A percentile compares a stretch with the other conserved stretches of the same genome.
phyloP scores from a whole-genome alignment of 116 monocot genomes.

The Dioscorea cayenensis region DNA sequence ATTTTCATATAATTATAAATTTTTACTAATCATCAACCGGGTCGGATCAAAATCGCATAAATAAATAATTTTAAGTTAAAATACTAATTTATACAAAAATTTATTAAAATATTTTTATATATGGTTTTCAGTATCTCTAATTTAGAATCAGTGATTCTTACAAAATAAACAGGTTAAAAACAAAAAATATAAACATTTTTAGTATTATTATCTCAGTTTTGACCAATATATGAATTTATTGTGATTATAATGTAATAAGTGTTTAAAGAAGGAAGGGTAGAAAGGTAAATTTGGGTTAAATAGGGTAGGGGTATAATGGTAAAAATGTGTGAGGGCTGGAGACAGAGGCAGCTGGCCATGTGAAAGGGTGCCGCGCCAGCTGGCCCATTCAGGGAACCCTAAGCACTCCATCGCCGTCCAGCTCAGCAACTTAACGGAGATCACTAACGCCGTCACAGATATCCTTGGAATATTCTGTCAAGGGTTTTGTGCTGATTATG shows the following conservation, averaged over 20 bases:
- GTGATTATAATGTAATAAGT: too few relatives aligned
- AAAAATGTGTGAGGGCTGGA: background rate
- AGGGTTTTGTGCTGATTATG: background rate
- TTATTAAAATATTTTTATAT: too few relatives aligned
- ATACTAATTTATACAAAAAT: too few relatives aligned
- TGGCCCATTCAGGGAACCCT: conserved; percentile 62
- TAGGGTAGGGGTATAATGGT: conserved; percentile 4
- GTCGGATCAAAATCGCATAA: too few relatives aligned
- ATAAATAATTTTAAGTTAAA: too few relatives aligned
- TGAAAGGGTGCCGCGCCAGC: conserved; percentile 43
- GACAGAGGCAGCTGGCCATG: conserved; percentile 59
- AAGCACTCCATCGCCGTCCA: conserved; percentile 22
- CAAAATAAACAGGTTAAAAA: too few relatives aligned
- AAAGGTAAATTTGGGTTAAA: background rate
- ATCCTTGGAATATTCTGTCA: background rate
- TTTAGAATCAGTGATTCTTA: too few relatives aligned
- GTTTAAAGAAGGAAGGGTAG: background rate
- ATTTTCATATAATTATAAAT: background rate
- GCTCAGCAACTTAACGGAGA: conserved; percentile 28
- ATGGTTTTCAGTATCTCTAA: too few relatives aligned
- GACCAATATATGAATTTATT: too few relatives aligned
- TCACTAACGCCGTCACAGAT: conserved; percentile 1
- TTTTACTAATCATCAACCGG: too few relatives aligned
- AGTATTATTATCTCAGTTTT: too few relatives aligned
- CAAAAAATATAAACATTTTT: too few relatives aligned